Percentiles rank a stretch among this genome's conserved stretches.
phyloP scores from a whole-genome alignment of 306 rosid species.

The Echinosophora koreensis region DNA sequence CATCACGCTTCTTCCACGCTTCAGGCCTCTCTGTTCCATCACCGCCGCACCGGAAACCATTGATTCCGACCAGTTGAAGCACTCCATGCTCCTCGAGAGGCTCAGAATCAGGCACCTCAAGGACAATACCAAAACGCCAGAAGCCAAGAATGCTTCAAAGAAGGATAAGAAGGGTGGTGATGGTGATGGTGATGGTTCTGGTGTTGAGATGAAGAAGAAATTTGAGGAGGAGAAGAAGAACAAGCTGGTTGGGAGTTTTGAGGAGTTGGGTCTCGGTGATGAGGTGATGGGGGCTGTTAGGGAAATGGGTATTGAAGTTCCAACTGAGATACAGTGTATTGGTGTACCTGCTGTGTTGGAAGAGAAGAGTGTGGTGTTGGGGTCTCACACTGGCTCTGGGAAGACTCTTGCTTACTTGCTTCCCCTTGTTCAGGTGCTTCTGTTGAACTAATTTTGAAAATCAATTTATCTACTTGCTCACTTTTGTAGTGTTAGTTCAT shows the following conservation, averaged over 20 bases:
- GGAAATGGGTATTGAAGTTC: constrained; percentile 84
- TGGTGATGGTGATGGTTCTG: constrained; percentile 5
- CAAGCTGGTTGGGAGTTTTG: constrained; percentile 64
- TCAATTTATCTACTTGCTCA: background rate
- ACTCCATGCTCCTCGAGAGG: constrained; percentile 75
- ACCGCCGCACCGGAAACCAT: constrained; percentile 39
- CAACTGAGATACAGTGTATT: constrained; percentile 92
- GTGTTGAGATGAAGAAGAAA: constrained; percentile 44
- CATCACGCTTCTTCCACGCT: constrained; percentile 45
- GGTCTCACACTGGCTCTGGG: constrained; percentile 98
- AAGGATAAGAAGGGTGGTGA: constrained; percentile 2
- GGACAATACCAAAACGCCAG: constrained; percentile 47
- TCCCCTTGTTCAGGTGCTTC: constrained; percentile 87
- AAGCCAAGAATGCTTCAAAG: constrained; percentile 19
- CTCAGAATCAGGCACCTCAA: constrained; percentile 77
- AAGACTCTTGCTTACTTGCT: constrained; percentile 94
- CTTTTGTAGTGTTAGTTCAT: background rate
- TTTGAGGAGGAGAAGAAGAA: constrained; percentile 51
- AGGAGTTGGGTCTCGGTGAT: constrained; percentile 72
- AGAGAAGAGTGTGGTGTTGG: constrained; percentile 85
- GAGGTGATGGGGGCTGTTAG: constrained; percentile 79
- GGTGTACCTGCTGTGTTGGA: constrained; percentile 88
- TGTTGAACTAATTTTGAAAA: background rate
- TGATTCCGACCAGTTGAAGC: constrained; percentile 59
- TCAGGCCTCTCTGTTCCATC: constrained; percentile 70